phyloP scores from a whole-genome alignment of 2,329 filamentous ascomycete genomes.

The Botryotinia globosa region DNA sequence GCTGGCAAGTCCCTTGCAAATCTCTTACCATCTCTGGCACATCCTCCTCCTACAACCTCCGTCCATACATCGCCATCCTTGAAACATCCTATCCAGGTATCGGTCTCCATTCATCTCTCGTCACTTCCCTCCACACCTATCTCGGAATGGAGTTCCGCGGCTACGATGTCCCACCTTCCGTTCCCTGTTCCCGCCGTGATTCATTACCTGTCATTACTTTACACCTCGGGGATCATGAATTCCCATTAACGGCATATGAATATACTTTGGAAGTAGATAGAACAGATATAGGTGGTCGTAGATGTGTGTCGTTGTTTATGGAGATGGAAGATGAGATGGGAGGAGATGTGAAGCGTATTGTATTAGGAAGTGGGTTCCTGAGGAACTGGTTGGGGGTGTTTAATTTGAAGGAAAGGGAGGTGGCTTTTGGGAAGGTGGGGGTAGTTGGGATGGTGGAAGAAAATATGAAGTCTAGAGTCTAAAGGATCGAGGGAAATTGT shows the following conservation, averaged over 20 bases:
- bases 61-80: background rate
- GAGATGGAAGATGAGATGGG: background rate
- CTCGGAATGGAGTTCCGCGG: background rate
- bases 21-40: constrained; percentile 7
- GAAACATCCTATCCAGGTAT: constrained; percentile 11
- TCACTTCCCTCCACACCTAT: constrained; percentile 5
- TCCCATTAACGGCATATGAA: constrained; percentile 15
- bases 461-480: background rate
- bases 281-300: constrained; percentile 13
- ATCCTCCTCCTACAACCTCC: background rate
- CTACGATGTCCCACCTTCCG: background rate
- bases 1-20: constrained; percentile 3
- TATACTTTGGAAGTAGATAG: constrained; percentile 22
- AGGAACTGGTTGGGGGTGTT: constrained; percentile 22
- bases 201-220: background rate
- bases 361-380: constrained; percentile 24
- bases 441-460: background rate
- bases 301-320: constrained; percentile 24
- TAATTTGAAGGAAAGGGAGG: constrained; percentile 20
- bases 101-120: background rate
- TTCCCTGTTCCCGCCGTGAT: background rate
- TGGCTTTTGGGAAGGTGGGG: constrained; percentile 18
- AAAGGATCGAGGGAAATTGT: background rate
- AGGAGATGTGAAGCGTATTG: constrained; percentile 11
- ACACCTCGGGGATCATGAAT: background rate